Percentiles rank a stretch among this genome's conserved stretches.
Evolutionary conservation across 2,329 filamentous ascomycete species (phyloP).

Genomic region (Xylariaceae sp.): DNA sequence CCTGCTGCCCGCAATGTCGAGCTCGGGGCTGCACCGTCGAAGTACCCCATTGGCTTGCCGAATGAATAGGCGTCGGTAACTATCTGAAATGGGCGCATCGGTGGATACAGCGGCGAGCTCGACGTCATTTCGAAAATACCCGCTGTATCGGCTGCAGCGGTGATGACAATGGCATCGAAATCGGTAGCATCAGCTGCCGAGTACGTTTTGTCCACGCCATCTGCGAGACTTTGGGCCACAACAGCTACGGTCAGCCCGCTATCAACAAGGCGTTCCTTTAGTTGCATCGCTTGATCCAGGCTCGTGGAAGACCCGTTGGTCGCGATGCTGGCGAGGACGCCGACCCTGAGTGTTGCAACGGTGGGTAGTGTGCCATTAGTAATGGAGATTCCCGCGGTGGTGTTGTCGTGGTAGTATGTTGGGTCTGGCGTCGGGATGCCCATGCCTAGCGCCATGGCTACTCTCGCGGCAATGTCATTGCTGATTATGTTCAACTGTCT

Average conservation of each 20-base stretch:
- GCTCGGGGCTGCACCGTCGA: conserved; percentile 41
- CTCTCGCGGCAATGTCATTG: conserved; percentile 62
- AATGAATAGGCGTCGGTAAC: conserved; percentile 60
- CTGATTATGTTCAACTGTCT: conserved; percentile 64
- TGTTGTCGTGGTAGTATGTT: conserved; percentile 66
- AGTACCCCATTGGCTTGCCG: conserved; percentile 63
- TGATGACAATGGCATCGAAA: conserved; percentile 61
- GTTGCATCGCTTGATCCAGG: conserved; percentile 43
- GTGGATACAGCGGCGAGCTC: conserved; percentile 56
- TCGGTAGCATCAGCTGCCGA: conserved; percentile 57
- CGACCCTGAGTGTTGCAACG: conserved; percentile 61
- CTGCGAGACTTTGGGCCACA: conserved; percentile 54
- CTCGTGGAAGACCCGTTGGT: conserved; percentile 32
- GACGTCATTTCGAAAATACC: conserved; percentile 44
- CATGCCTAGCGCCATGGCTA: conserved; percentile 59
- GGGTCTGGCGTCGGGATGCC: conserved; percentile 54
- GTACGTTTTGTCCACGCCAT: conserved; percentile 60
- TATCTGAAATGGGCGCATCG: conserved; percentile 60
- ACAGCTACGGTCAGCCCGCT: conserved; percentile 55
- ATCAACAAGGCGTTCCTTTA: conserved; percentile 47
- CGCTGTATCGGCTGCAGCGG: conserved; percentile 45
- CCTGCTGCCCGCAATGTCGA: conserved; percentile 39
- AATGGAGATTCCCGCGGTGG: conserved; percentile 56
- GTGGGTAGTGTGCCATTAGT: conserved; percentile 55
- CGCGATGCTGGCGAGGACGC: conserved; percentile 49